These are phyloP conservation scores for Talaromyces wortmannii DNA, from an alignment of 495 filamentous ascomycete genomes.

Conservation along the genomic window DNA sequence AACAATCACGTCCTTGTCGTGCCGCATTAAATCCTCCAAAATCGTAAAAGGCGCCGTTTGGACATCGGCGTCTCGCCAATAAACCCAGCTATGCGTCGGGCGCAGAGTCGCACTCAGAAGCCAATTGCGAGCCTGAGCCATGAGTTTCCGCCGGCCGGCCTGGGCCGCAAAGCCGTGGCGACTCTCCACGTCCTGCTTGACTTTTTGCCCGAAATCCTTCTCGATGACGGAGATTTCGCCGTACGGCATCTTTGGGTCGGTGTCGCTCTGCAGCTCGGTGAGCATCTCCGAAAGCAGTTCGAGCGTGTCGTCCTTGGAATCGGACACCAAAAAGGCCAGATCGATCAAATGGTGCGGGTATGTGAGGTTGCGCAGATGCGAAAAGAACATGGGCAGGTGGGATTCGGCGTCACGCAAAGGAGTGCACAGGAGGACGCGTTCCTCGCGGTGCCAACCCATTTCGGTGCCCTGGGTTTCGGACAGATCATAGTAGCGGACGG, in stretches of 20 bases:
- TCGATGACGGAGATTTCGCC: conserved; percentile 97
- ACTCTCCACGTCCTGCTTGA: conserved; percentile 96
- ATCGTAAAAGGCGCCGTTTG: conserved; percentile 96
- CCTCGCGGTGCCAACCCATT: conserved; percentile 89
- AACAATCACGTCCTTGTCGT: conserved; percentile 98
- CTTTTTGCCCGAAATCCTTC: conserved; percentile 98
- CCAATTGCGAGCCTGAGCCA: conserved; percentile 99
- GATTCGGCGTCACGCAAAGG: conserved; percentile 89
- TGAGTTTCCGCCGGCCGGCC: conserved; percentile 85
- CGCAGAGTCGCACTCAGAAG: conserved; percentile 86
- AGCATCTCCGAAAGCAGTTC: conserved; percentile 64
- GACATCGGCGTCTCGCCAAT: conserved; percentile 98
- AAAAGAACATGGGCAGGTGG: conserved; percentile 97
- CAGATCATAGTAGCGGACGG: conserved; percentile 94
- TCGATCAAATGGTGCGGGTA: conserved; percentile 97
- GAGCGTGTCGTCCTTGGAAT: conserved; percentile 92
- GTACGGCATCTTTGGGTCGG: conserved; percentile 72
- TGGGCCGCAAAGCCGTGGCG: conserved; percentile 97
- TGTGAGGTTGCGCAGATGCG: conserved; percentile 89
- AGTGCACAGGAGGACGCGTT: conserved; percentile 91
- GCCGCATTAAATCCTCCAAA: conserved; percentile 95
- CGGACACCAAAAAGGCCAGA: conserved; percentile 92
- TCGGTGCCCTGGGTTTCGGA: conserved; percentile 82
- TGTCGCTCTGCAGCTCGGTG: conserved; percentile 70
- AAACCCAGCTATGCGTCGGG: conserved; percentile 97